Percentiles rank a stretch among this genome's conserved stretches.
Evolutionary conservation across 2,329 filamentous ascomycete genomes (phyloP).

Genomic region (Ophiostoma triangulosporum): DNA sequence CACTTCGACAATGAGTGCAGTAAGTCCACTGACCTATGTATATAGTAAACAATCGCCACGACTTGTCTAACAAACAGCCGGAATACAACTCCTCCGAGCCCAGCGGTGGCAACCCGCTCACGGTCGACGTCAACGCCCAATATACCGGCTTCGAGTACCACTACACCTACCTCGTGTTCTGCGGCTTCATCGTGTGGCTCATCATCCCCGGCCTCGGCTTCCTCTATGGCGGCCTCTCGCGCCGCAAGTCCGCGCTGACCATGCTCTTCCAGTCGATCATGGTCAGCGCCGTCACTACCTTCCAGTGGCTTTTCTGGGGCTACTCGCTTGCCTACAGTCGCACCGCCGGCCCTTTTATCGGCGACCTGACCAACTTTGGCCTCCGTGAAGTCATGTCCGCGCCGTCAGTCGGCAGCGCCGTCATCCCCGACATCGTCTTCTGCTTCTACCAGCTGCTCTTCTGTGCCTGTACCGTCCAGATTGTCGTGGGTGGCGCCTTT

Average conservation of each 20-base stretch:
- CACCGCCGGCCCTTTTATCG: conserved; percentile 60
- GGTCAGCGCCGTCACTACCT: conserved; percentile 68
- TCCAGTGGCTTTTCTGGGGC: conserved; percentile 94
- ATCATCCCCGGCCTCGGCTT: conserved; percentile 74
- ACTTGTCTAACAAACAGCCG: background rate
- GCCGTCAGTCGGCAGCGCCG: conserved; percentile 59
- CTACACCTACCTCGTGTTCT: conserved; percentile 6
- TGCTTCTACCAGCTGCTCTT: conserved; percentile 84
- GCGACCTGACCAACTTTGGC: conserved; percentile 66
- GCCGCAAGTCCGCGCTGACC: conserved; percentile 77
- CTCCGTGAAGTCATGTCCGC: conserved; percentile 61
- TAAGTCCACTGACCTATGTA: background rate
- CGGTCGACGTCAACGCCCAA: conserved; percentile 61
- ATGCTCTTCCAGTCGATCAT: conserved; percentile 86
- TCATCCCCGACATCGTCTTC: conserved; percentile 72
- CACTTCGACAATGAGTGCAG: background rate
- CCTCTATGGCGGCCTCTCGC: conserved; percentile 85
- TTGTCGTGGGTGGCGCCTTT: conserved; percentile 46
- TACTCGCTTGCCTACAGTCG: conserved; percentile 76
- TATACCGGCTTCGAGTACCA: conserved; percentile 30
- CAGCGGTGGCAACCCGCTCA: conserved; percentile 54
- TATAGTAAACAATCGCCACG: background rate
- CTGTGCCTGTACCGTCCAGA: conserved; percentile 70
- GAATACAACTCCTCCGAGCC: conserved; percentile 14
- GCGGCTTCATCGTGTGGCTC: conserved; percentile 6